phyloP scores from a whole-genome alignment of 805 yeast genomes.

The Saccharomycopsis sp. region DNA sequence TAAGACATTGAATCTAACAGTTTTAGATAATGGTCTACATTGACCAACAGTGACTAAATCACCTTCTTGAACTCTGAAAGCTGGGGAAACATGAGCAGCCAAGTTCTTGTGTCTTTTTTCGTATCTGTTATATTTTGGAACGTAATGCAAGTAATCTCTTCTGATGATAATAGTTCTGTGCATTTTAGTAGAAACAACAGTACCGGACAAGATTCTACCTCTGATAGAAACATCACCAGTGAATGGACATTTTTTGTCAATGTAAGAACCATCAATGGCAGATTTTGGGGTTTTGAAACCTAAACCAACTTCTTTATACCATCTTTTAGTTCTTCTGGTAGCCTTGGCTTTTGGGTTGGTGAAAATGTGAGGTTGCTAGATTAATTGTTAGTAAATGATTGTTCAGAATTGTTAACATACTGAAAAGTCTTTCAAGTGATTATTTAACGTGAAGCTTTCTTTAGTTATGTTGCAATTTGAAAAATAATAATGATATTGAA shows the following conservation, averaged over 20 bases:
- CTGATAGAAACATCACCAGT: conserved; percentile 95
- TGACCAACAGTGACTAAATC: conserved; percentile 99
- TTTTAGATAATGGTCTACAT: conserved; percentile 99
- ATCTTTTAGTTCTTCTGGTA: conserved; percentile 98
- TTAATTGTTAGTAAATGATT: no score
- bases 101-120: conserved; percentile 99
- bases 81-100: conserved; percentile 99
- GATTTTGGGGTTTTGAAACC: conserved; percentile 99
- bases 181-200: conserved; percentile 99
- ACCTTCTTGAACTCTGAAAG: conserved; percentile 99
- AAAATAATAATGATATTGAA: no score
- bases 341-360: conserved; percentile 99
- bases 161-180: conserved; percentile 99
- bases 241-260: conserved; percentile 99
- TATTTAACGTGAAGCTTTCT: no score
- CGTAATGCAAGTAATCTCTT: conserved; percentile 99
- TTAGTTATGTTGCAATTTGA: no score
- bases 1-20: conserved; percentile 99
- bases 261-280: conserved; percentile 97
- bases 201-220: conserved; percentile 99
- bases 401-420: no score
- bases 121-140: conserved; percentile 99
- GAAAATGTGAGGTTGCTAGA: conserved; percentile 99
- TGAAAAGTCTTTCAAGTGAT: no score
- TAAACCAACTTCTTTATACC: conserved; percentile 99